Evolutionary conservation across 176 grass and related monocot species (phyloP).

Genomic region (Elaeis guineensis): DNA sequence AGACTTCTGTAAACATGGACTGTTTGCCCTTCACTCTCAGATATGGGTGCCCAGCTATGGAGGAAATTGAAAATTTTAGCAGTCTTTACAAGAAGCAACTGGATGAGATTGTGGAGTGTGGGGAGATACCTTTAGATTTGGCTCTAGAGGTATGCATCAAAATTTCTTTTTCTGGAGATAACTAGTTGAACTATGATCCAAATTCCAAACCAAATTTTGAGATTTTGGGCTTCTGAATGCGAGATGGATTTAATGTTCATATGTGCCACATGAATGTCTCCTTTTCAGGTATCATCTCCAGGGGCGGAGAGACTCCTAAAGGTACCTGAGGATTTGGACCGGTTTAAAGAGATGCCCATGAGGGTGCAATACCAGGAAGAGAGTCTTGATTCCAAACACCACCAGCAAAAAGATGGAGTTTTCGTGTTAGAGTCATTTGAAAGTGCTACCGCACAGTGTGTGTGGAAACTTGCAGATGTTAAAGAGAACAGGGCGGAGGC

Average conservation of each 20-base stretch:
- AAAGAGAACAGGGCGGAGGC: slow-evolving; percentile 58
- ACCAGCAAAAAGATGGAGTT: slow-evolving; percentile 46
- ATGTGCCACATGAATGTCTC: too few species aligned
- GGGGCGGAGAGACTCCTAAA: slow-evolving; percentile 81
- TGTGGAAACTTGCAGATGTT: slow-evolving; percentile 87
- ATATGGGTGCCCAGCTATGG: slow-evolving; percentile 69
- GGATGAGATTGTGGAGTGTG: slow-evolving; percentile 61
- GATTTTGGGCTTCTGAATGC: too few species aligned
- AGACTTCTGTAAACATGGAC: too few species aligned
- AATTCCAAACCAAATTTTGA: too few species aligned
- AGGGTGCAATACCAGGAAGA: slow-evolving; percentile 53
- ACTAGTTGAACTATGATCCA: too few species aligned
- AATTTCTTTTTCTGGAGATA: background rate
- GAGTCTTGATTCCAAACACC: slow-evolving; percentile 14
- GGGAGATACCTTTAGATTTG: slow-evolving; percentile 74
- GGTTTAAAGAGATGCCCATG: slow-evolving; percentile 92
- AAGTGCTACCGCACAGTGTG: slow-evolving; percentile 29
- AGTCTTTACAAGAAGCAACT: slow-evolving; percentile 62
- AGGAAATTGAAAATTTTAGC: slow-evolving; percentile 78
- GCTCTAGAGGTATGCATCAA: slow-evolving; percentile 48
- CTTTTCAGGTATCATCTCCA: slow-evolving; percentile 73
- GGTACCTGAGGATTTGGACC: slow-evolving; percentile 59
- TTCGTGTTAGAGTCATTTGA: slow-evolving; percentile 55
- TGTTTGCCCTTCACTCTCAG: slow-evolving; percentile 17
- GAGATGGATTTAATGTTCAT: too few species aligned